Evolutionary conservation across 2,329 filamentous ascomycete genomes (phyloP).

Genomic region (Elsinoe fawcettii): DNA sequence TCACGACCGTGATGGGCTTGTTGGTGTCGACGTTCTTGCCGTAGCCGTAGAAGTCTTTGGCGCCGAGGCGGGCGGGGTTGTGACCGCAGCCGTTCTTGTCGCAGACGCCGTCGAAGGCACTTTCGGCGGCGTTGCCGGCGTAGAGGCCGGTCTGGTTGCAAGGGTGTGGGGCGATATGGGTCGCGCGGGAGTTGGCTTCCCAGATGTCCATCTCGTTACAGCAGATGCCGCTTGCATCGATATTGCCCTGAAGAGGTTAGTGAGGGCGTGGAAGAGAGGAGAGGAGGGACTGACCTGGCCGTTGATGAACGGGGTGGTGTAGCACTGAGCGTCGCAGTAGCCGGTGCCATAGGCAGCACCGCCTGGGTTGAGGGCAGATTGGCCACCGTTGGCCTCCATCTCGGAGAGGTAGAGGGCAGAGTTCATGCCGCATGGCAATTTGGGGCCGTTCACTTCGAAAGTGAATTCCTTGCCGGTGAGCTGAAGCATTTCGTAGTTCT

Average conservation of each 20-base stretch:
- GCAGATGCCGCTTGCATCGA: slow-evolving; percentile 46
- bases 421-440: slow-evolving; percentile 62
- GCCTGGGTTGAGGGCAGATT: slow-evolving; percentile 36
- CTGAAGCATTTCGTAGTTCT: slow-evolving; percentile 57
- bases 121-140: slow-evolving; percentile 43
- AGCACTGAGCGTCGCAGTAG: slow-evolving; percentile 45
- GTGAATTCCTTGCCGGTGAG: slow-evolving; percentile 62
- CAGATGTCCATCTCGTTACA: slow-evolving; percentile 64
- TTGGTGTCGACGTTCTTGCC: slow-evolving; percentile 51
- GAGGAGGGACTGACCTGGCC: slow-evolving; percentile 17
- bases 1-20: slow-evolving; percentile 57
- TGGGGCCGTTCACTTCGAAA: slow-evolving; percentile 64
- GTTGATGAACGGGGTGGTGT: slow-evolving; percentile 27
- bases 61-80: slow-evolving; percentile 60
- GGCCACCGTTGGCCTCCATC: slow-evolving; percentile 57
- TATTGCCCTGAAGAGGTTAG: slow-evolving; percentile 17
- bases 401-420: slow-evolving; percentile 60
- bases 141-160: slow-evolving; percentile 47
- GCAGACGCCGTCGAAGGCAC: slow-evolving; percentile 55
- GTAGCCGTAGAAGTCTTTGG: slow-evolving; percentile 53
- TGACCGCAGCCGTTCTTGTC: slow-evolving; percentile 57
- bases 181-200: slow-evolving; percentile 62
- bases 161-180: slow-evolving; percentile 58
- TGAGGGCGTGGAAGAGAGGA: background rate
- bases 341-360: slow-evolving; percentile 54